phyloP scores from a whole-genome alignment of 371 early-diverging fungal species.

The Mortierella sp. region DNA sequence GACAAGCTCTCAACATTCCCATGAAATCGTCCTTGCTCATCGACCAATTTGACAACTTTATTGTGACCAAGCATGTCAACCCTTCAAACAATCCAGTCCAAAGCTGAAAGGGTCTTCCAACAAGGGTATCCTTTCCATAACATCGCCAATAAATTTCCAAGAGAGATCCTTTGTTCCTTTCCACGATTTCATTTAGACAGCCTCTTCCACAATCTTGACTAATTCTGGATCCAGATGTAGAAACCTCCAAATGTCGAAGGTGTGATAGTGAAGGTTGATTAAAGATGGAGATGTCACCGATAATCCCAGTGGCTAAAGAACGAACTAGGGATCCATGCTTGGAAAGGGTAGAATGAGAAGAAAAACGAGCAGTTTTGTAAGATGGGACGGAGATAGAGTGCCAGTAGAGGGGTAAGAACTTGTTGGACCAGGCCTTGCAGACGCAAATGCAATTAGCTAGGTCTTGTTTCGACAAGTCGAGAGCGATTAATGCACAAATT shows the following conservation, averaged over 20 bases:
- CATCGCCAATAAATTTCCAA: conserved; percentile 25
- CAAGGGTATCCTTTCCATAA: conserved; percentile 18
- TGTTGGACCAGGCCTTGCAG: conserved; percentile 20
- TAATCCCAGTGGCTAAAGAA: conserved; percentile 17
- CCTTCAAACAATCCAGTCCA: conserved; percentile 15
- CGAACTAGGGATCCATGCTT: conserved; percentile 31
- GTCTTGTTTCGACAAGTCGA: conserved; percentile 17
- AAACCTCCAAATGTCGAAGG: conserved; percentile 21
- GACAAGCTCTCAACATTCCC: conserved; percentile 21
- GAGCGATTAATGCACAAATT: conserved; percentile 27
- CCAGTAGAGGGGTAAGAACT: conserved; percentile 37
- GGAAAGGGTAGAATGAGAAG: background rate
- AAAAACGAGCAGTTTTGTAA: conserved; percentile 17
- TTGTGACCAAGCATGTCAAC: background rate
- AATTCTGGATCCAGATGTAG: conserved; percentile 17
- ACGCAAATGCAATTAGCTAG: conserved; percentile 34
- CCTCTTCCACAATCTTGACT: conserved; percentile 29
- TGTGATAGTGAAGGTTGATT: conserved; percentile 28
- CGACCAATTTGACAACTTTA: conserved; percentile 34
- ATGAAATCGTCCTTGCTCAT: conserved; percentile 26
- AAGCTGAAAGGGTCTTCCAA: conserved; percentile 19
- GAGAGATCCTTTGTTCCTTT: conserved; percentile 20
- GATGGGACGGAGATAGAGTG: conserved; percentile 11
- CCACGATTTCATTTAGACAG: conserved; percentile 24
- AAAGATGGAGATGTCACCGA: conserved; percentile 35